Conservation (phyloP, 2,329 filamentous ascomycete species). For the Aspergillus sp. region DNA sequence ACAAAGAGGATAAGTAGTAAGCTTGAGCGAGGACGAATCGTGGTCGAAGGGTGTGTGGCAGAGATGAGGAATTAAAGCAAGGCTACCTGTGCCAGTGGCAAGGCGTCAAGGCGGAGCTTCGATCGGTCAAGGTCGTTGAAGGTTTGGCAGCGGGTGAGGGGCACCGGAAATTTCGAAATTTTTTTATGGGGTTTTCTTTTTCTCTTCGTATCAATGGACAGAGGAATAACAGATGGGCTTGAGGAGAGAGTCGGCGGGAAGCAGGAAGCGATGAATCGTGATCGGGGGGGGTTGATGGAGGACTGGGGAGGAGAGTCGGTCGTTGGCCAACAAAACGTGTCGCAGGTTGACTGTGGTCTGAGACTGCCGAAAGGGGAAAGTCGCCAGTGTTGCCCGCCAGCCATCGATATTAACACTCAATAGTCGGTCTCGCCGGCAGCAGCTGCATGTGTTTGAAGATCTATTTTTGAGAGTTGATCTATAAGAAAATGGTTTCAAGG, state of each 20-base stretch:
- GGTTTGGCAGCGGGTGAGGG: slow-evolving; percentile 10
- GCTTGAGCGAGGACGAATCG: slow-evolving; percentile 1
- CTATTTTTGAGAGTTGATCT: background rate
- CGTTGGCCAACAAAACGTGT: too few species aligned
- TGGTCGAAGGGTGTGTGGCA: background rate
- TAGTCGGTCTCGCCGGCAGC: too few species aligned
- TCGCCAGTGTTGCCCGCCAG: background rate
- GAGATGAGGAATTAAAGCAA: slow-evolving; percentile 1
- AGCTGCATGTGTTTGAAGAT: too few species aligned
- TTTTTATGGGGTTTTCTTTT: background rate
- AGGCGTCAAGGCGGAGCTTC: slow-evolving; percentile 7
- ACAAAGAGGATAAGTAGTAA: background rate
- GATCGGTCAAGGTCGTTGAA: slow-evolving; percentile 12
- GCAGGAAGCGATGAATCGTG: too few species aligned
- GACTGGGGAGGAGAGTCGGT: background rate
- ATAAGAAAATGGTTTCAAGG: background rate
- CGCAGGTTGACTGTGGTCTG: background rate
- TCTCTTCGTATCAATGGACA: background rate
- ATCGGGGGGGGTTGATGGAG: too few species aligned
- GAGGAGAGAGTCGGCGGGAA: too few species aligned
- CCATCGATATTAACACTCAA: too few species aligned
- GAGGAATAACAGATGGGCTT: background rate
- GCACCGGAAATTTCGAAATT: slow-evolving; percentile 2
- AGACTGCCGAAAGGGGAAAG: slow-evolving; percentile 13
- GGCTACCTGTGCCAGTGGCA: slow-evolving; percentile 8